A percentile compares a stretch with the other conserved stretches of the same genome.
Conservation (phyloP, 345 rosid genomes). For the Brassica nigra region DNA sequence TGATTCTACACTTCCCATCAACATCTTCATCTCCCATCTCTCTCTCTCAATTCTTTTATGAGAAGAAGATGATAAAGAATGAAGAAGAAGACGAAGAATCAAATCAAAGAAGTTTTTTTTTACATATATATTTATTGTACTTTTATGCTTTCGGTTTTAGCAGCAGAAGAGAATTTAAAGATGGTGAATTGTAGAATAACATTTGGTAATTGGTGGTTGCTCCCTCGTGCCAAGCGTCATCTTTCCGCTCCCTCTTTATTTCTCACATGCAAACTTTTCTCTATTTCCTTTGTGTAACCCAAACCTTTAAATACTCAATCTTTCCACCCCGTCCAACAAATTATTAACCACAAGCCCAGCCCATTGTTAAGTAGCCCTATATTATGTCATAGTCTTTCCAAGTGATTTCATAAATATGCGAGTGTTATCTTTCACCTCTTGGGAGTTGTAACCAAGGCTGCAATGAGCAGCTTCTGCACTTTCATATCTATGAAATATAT, state of each 20-base stretch:
- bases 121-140: neutral
- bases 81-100: slow-evolving; percentile 25
- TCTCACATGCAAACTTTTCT: slow-evolving; percentile 39
- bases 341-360: neutral
- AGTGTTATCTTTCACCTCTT: neutral
- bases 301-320: neutral
- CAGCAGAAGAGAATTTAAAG: slow-evolving; percentile 9
- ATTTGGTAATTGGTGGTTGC: slow-evolving; percentile 43
- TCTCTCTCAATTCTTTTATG: neutral
- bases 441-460: neutral
- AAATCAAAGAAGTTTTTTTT: neutral
- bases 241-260: neutral
- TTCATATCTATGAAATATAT: neutral
- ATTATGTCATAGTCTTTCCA: neutral
- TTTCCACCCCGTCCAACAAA: slow-evolving; percentile 6
- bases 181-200: slow-evolving; percentile 31
- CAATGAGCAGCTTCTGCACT: neutral
- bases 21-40: slow-evolving; percentile 40
- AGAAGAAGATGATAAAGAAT: neutral
- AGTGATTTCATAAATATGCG: neutral
- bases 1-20: slow-evolving; percentile 21
- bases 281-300: slow-evolving; percentile 14
- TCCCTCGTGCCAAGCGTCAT: slow-evolving; percentile 43
- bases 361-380: neutral
- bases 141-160: slow-evolving; percentile 22